Evolutionary conservation across 345 rosid species (phyloP), one percentile per base, ranked within the genome.

Genomic region (Clarkia xantiana): DNA sequence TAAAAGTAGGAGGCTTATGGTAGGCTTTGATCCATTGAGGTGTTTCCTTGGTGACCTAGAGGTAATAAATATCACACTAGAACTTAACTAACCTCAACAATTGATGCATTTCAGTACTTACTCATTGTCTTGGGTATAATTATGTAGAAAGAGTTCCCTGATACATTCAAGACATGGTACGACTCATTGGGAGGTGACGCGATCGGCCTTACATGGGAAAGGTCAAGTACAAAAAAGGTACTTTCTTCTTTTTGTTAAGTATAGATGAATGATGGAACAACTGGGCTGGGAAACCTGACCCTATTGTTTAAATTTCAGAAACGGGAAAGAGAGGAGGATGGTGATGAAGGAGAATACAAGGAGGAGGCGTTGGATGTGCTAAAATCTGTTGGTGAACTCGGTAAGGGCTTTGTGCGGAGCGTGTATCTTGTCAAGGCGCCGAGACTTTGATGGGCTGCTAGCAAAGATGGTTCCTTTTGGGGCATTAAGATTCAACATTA

Each of bases 111-210:
- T 29, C 36, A 22, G 52, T 59, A 48, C n/a, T n/a, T n/a, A n/a
- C n/a, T n/a, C n/a, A n/a, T 49, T 52, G 23, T 47, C 34, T 17
- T 52, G 2, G 18, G 17, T 40, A 43, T 56, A 40, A 57, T 46
- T 46, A 42, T 65, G 63, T 53, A 90, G 95, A 71, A 72, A 64
- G 84, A 74, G 58, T 78, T 66, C 53, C 58, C 69, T n/a, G 66
- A 56, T 43, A 69, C 57, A 47, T 60, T 90, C 67, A 83, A 81
- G 70, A 52, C 76, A 11, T 86, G 97, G 96, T 83, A 79, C 61
- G 95, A 86, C 74, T 76, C 76, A 47, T 46, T 83, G 18, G 97
- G 96, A 59, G 91, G 94, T 18, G 95, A 90, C 40, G 94, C 72
- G 0, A 58, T 91, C 53, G 94, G 96, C 44, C 60, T 91, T 53